Conservation (phyloP, 2,329 filamentous ascomycete species). For the Arthrinium phaeospermum region DNA sequence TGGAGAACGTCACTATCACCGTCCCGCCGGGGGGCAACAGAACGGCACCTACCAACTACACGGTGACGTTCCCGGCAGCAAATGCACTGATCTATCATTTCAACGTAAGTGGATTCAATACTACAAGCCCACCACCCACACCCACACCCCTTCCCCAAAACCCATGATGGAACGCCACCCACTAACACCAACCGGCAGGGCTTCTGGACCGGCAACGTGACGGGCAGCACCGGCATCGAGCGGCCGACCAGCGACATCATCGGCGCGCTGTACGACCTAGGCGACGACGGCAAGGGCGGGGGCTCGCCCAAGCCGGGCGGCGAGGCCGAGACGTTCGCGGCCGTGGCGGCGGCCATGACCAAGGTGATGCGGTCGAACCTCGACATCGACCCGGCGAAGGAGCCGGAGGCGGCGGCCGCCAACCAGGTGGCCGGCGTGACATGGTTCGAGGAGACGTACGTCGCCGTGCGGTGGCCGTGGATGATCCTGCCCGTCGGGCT, state of each 20-base stretch:
- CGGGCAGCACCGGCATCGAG: conserved; percentile 11
- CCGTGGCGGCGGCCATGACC: conserved; percentile 25
- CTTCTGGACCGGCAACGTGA: conserved; percentile 24
- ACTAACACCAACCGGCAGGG: no score
- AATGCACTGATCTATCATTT: conserved; percentile 12
- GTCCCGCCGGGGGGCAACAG: conserved; percentile 18
- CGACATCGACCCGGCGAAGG: not conserved
- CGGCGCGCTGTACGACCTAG: conserved; percentile 23
- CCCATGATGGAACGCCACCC: no score
- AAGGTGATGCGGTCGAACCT: conserved; percentile 22
- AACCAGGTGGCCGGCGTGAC: conserved; percentile 18
- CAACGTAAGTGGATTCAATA: conserved; percentile 5
- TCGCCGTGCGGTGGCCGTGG: conserved; percentile 25
- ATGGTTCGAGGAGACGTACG: conserved; percentile 25
- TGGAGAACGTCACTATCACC: conserved; percentile 24
- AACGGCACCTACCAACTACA: conserved; percentile 10
- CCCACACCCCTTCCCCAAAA: no score
- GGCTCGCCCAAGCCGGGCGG: conserved; percentile 20
- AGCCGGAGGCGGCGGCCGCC: conserved; percentile 6
- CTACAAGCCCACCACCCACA: not conserved
- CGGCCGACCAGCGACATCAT: conserved; percentile 16
- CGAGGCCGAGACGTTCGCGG: conserved; percentile 25
- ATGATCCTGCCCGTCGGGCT: conserved; percentile 24
- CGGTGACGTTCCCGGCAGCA: not conserved
- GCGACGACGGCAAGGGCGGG: conserved; percentile 22